Evolutionary conservation across 2,329 filamentous ascomycete species (phyloP).

Genomic region (Apiospora koreana): DNA sequence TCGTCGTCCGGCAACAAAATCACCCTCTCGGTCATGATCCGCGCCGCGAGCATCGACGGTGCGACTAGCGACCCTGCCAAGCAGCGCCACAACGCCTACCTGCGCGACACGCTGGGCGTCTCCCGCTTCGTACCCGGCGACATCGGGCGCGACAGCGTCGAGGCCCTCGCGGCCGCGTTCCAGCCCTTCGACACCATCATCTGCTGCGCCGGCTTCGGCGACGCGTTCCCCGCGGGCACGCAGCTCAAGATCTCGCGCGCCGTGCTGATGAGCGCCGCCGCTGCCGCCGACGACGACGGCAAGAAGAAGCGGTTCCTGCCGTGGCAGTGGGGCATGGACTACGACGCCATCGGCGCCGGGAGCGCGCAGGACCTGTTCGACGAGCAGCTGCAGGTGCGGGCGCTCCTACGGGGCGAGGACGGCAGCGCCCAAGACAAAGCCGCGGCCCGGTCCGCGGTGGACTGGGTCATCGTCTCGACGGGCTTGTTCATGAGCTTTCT

Average conservation of each 20-base stretch:
- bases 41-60: slow-evolving; percentile 44
- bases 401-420: slow-evolving; percentile 49
- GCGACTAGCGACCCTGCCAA: slow-evolving; percentile 38
- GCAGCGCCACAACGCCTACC: slow-evolving; percentile 31
- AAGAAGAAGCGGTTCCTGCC: slow-evolving; percentile 55
- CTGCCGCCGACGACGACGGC: slow-evolving; percentile 3
- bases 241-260: slow-evolving; percentile 60
- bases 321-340: slow-evolving; percentile 76
- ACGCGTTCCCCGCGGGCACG: slow-evolving; percentile 49
- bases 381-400: slow-evolving; percentile 63
- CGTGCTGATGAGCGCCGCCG: slow-evolving; percentile 49
- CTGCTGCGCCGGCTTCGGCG: slow-evolving; percentile 59
- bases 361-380: slow-evolving; percentile 67
- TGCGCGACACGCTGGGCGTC: slow-evolving; percentile 39
- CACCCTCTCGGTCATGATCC: slow-evolving; percentile 55
- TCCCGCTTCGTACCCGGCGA: slow-evolving; percentile 45
- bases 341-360: slow-evolving; percentile 61
- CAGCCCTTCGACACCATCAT: slow-evolving; percentile 54
- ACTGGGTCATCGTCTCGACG: slow-evolving; percentile 68
- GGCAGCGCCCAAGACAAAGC: too few species aligned
- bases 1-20: slow-evolving; percentile 18
- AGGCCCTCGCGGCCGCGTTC: slow-evolving; percentile 45
- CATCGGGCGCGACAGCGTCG: slow-evolving; percentile 29
- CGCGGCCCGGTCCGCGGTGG: slow-evolving; percentile 37
- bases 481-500: slow-evolving; percentile 73